Evolutionary conservation across 1,139 yeast species (phyloP), one percentile per base, ranked within the genome.

Genomic region (Magnusiomyces ingens): DNA sequence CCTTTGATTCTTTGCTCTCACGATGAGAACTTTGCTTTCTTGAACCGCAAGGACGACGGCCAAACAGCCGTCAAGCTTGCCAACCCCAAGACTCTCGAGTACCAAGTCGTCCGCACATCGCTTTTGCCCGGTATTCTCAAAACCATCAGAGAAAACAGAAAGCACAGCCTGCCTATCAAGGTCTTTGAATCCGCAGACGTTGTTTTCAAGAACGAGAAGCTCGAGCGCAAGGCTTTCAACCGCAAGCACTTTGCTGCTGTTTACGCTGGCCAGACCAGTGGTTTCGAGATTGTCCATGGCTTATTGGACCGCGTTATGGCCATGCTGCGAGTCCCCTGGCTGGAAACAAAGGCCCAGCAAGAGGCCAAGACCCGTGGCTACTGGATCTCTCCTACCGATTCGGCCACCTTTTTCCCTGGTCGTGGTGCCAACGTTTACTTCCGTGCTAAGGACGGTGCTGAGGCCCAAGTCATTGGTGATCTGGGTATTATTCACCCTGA

Each of bases 401-500:
- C 61, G 43, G 84, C 83, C 66, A 86, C 95, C 57, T 94, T 79
- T 74, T 93, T 94, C 85, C 96, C 96, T 46, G 99, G 98, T 49
- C 85, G 99, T 76, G 98, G 97, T 58, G 99, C 99, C 50, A 82
- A 80, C 65, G 78, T 94, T 57, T 80, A 78, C 71, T 86, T 82
- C 75, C 81, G 95, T 74, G 73, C 78, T 55, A 77, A 74, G 57
- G 71, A 76, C 60, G 80, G 75, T 52, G 61, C 58, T 36, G 58
- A 62, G 57, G 64, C 71, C 22, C 52, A 58, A 43, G 64, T 61
- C 19, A 79, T 94, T 64, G 99, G 99, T 61, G 74, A 82, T 50
- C 75, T 94, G 62, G 99, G 99, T 68, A 97, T 90, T 55, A 77
- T 94, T 66, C 99, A 94, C 70, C 99, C 99, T 40, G 90, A 87